Evolutionary conservation across 1,284 basidiomycete genomes (phyloP).

Genomic region (Malassezia equina): DNA sequence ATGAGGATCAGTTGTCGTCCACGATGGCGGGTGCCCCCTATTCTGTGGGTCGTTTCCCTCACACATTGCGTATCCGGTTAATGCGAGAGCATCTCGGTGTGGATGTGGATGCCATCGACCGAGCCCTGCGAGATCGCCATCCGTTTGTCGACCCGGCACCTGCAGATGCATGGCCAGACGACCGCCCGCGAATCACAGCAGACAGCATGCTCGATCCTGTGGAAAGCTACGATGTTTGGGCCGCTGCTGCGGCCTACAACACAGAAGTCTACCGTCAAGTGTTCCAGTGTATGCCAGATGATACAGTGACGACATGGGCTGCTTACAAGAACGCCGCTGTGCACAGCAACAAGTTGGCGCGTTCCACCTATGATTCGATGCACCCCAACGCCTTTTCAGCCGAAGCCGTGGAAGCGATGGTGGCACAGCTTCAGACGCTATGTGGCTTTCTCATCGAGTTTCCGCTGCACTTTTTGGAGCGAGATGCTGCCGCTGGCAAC

Average conservation of each 20-base stretch:
- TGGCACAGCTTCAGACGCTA: slow-evolving; percentile 29
- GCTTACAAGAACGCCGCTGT: slow-evolving; percentile 39
- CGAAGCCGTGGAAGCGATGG: slow-evolving; percentile 38
- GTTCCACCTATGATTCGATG: not conserved
- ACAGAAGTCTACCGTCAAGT: slow-evolving; percentile 44
- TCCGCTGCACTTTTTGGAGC: slow-evolving; percentile 41
- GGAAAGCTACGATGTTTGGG: slow-evolving; percentile 37
- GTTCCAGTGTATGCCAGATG: slow-evolving; percentile 45
- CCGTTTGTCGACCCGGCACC: not conserved
- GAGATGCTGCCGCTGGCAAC: slow-evolving; percentile 34
- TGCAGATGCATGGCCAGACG: not conserved
- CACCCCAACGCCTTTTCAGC: slow-evolving; percentile 22
- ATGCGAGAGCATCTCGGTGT: slow-evolving; percentile 95
- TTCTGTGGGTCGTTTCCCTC: slow-evolving; percentile 91
- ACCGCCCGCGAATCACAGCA: not conserved
- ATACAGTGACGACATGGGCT: slow-evolving; percentile 43
- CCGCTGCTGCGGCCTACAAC: slow-evolving; percentile 38
- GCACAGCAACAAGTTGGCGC: not conserved
- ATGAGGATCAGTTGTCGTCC: slow-evolving; percentile 86
- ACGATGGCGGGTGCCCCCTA: slow-evolving; percentile 89
- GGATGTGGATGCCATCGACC: slow-evolving; percentile 76
- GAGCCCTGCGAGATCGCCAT: not conserved
- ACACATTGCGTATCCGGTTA: slow-evolving; percentile 78
- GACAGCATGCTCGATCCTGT: slow-evolving; percentile 5
- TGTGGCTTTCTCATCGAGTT: slow-evolving; percentile 34